A percentile compares a stretch with the other conserved stretches of the same genome.
phyloP scores from a whole-genome alignment of 805 yeast species.

The Lipomyces japonicus region DNA sequence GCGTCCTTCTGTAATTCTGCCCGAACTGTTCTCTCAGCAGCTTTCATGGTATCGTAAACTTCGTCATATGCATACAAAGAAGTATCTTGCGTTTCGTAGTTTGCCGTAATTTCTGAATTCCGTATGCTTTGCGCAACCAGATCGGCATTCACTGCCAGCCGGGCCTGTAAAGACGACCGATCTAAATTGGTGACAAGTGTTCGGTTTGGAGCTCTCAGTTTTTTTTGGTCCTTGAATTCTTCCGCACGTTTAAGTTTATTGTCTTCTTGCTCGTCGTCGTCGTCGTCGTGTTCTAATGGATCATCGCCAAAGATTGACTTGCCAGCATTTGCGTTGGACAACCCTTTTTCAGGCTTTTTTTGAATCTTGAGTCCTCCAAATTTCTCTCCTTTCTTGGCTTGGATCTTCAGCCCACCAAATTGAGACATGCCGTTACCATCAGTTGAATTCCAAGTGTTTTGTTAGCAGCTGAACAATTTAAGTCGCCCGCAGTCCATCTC shows the following conservation, averaged over 20 bases:
- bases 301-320: conserved; percentile 12
- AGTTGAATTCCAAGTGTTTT: too few species aligned
- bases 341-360: background rate
- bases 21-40: conserved; percentile 26
- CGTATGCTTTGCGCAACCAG: conserved; percentile 13
- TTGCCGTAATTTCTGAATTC: conserved; percentile 6
- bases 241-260: background rate
- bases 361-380: conserved; percentile 7
- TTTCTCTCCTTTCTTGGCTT: background rate
- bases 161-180: background rate
- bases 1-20: conserved; percentile 14
- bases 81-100: conserved; percentile 11
- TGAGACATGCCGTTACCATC: too few species aligned
- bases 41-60: conserved; percentile 45
- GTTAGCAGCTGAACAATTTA: too few species aligned
- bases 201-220: conserved; percentile 2
- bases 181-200: too few species aligned
- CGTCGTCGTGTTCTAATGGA: conserved; percentile 8
- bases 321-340: background rate
- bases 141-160: conserved; percentile 13
- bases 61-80: conserved; percentile 46
- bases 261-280: conserved; percentile 2
- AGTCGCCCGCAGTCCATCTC: too few species aligned
- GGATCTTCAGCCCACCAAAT: conserved; percentile 9
- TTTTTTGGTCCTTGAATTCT: background rate